These are phyloP conservation scores for Mycena alexandri DNA, from an alignment of 768 basidiomycete genomes.

Conservation along the genomic window DNA sequence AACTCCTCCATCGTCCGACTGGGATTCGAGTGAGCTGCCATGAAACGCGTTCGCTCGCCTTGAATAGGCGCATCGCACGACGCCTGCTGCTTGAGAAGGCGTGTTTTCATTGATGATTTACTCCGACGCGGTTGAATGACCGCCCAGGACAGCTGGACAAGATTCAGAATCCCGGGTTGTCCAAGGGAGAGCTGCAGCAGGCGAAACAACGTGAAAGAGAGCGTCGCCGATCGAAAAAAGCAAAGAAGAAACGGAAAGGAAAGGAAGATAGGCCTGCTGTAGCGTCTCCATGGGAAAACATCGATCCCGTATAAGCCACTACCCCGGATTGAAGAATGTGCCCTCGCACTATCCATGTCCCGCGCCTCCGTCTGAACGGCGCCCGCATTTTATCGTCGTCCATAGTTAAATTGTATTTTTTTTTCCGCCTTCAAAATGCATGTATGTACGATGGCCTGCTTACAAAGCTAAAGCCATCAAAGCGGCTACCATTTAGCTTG, in stretches of 20 bases:
- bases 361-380: no score
- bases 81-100: constrained; percentile 82
- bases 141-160: constrained; percentile 70
- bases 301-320: constrained; percentile 5
- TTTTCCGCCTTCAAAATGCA: no score
- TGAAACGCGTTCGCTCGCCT: constrained; percentile 85
- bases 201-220: constrained; percentile 85
- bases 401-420: no score
- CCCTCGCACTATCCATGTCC: constrained; percentile 2
- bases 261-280: constrained; percentile 22
- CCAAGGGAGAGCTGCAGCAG: constrained; percentile 73
- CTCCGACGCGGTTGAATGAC: constrained; percentile 39
- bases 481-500: neutral
- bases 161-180: constrained; percentile 80
- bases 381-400: no score
- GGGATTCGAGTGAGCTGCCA: constrained; percentile 90
- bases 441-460: neutral
- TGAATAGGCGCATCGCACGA: constrained; percentile 85
- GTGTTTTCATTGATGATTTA: constrained; percentile 50
- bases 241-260: constrained; percentile 71
- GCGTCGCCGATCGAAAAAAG: constrained; percentile 80
- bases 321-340: constrained; percentile 5
- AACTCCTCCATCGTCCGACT: constrained; percentile 89
- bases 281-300: neutral
- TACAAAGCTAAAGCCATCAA: constrained; percentile 17